Evolutionary conservation across 768 basidiomycete genomes (phyloP).

Genomic region (Hirschioporus abietinus): DNA sequence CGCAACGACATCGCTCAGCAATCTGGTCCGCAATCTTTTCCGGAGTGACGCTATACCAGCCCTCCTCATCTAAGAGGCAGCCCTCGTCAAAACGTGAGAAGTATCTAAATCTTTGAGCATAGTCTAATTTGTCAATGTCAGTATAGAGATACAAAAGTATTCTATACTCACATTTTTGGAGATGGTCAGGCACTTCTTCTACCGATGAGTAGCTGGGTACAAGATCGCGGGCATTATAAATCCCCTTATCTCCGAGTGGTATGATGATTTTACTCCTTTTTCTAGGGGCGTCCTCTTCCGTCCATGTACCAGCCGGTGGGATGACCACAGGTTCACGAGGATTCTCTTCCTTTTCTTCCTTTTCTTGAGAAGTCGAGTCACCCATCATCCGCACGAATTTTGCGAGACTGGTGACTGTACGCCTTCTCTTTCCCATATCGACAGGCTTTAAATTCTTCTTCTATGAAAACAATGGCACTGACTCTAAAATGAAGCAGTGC

Average conservation of each 20-base stretch:
- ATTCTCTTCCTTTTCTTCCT: background rate
- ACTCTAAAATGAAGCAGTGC: too few relatives aligned
- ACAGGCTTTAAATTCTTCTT: too few relatives aligned
- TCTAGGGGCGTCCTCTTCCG: background rate
- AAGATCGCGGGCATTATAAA: constrained; percentile 66
- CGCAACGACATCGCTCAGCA: constrained; percentile 85
- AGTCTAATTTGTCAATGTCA: constrained; percentile 50
- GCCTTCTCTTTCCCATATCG: background rate
- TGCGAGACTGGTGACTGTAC: background rate
- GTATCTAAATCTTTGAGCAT: constrained; percentile 73
- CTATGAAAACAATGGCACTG: too few relatives aligned
- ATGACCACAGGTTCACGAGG: background rate
- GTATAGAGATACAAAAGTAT: background rate
- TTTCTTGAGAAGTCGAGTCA: background rate
- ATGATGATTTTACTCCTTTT: constrained; percentile 22
- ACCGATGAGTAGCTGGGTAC: constrained; percentile 64
- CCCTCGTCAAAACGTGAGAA: constrained; percentile 79
- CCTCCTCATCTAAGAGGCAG: constrained; percentile 87
- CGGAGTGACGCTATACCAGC: constrained; percentile 98
- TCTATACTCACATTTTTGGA: constrained; percentile 71
- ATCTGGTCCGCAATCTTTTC: constrained; percentile 90
- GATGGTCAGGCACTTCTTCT: constrained; percentile 67
- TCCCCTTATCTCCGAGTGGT: constrained; percentile 28
- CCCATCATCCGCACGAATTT: background rate
- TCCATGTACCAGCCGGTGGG: background rate